Base-by-base conservation (phyloP, 306 rosid genomes). In the Glycine tomentella region DNA sequence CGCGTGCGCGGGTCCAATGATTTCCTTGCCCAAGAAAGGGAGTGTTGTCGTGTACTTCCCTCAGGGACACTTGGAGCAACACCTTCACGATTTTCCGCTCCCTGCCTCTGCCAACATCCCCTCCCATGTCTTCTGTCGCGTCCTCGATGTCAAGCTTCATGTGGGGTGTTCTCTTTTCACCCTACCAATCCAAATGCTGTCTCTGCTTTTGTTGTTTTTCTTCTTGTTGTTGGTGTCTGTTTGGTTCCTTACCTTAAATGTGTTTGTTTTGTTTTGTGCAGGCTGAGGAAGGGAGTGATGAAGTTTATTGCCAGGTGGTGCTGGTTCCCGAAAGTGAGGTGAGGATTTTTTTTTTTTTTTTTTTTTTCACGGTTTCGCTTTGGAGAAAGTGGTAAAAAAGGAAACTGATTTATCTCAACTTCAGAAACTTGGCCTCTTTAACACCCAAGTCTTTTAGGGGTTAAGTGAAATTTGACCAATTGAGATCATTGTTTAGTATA, bases 1-100 rank as follows among this genome's bases (percentile, higher is more conserved):
- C 83, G 98, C 98, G 1, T 94, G 97, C 80, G 98, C 97, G 6
- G 98, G 98, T 40, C 97, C 98, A 5, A 63, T 90, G 84, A 90
- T 90, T 69, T 94, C 97, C 2, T 59, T 94, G 85, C 98, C 98
- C 4, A 92, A 89, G 91, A 94, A 92, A 80, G 96, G 97, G 1
- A 87, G 80, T 12, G 74, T 90, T 64, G 93, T 94, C 34, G 97
- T 94, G 53, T 94, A 92, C 80, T 82, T 92, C 46, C 97, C 97
- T 0, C 98, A 94, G 71, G 98, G 97, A 9, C 98, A 94, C 85
- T 86, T 90, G 70, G 97, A 94, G 45, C 90, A 94, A 40, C 90
- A 83, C 9, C 69, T 87, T 77, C 87, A 70, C 62, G 94, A 94
- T 64, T 87, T 90, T 67, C 88, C 92, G 2, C 46, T 87, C 0